Percentiles rank a stretch among this genome's conserved stretches.
Evolutionary conservation across 2,329 filamentous ascomycete genomes (phyloP).

Genomic region (Pseudogymnoascus sp.): DNA sequence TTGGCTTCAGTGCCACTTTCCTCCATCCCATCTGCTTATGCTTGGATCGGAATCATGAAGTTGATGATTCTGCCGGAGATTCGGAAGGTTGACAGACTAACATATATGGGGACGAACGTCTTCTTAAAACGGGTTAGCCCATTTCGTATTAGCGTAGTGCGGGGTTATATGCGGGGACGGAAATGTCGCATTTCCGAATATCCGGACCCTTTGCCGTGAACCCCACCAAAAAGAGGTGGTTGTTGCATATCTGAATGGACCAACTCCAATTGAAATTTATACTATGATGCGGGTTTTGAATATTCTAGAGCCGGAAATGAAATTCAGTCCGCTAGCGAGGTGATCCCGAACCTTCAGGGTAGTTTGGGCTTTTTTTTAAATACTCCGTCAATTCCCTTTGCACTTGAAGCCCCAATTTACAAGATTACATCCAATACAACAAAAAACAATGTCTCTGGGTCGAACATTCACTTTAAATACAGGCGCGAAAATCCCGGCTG

Average conservation of each 20-base stretch:
- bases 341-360: not conserved
- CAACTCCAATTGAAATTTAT: not conserved
- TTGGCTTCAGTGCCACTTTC: not conserved
- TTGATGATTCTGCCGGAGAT: not conserved
- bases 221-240: not conserved
- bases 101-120: not conserved
- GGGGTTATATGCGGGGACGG: not conserved
- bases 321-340: not conserved
- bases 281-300: not conserved
- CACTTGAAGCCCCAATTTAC: not conserved
- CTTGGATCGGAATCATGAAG: not conserved
- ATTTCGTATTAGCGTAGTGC: not conserved
- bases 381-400: not conserved
- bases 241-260: not conserved
- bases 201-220: not conserved
- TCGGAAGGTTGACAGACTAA: not conserved
- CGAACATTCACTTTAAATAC: slow-evolving; percentile 26
- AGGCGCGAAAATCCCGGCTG: slow-evolving; percentile 34
- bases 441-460: not conserved
- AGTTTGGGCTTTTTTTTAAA: not conserved
- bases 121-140: not conserved
- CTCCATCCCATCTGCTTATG: not conserved
- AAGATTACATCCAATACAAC: not conserved
- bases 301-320: not conserved
- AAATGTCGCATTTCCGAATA: not conserved